Conservation (phyloP, 2,329 filamentous ascomycete species). For the Atkinsonella hypoxylon region DNA sequence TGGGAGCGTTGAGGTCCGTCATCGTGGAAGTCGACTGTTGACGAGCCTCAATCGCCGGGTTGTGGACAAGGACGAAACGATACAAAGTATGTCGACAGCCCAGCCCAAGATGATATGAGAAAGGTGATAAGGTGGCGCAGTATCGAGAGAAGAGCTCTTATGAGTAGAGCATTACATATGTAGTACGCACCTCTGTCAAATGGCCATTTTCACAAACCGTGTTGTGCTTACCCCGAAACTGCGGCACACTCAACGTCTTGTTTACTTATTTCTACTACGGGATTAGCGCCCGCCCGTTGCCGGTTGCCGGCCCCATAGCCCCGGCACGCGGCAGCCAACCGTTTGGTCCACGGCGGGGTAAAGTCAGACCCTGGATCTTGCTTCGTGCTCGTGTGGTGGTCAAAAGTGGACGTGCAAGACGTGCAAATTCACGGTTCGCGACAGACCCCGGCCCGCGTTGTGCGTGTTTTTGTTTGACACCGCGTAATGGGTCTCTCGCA, state of each 20-base stretch:
- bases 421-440: not conserved
- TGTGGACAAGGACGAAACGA: too few species aligned
- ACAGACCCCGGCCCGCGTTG: not conserved
- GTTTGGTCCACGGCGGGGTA: slow-evolving; percentile 6
- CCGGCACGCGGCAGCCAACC: slow-evolving; percentile 17
- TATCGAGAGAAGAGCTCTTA: not conserved
- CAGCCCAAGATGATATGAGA: not conserved
- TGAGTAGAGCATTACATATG: not conserved
- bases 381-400: not conserved
- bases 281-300: slow-evolving; percentile 20
- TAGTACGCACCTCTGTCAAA: slow-evolving; percentile 1
- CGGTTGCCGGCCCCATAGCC: slow-evolving; percentile 13
- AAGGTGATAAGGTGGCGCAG: not conserved
- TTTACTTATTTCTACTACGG: slow-evolving; percentile 34
- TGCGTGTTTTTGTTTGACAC: not conserved
- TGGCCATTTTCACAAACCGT: not conserved
- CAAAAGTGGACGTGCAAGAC: not conserved
- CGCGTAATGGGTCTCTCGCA: not conserved
- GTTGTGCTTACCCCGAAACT: not conserved
- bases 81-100: too few species aligned
- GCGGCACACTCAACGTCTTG: slow-evolving; percentile 16
- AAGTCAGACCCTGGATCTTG: not conserved
- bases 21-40: slow-evolving; percentile 13
- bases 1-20: slow-evolving; percentile 33
- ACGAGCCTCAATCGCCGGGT: not conserved